phyloP scores from a whole-genome alignment of 495 filamentous ascomycete species.

The Ramalina intermedia region DNA sequence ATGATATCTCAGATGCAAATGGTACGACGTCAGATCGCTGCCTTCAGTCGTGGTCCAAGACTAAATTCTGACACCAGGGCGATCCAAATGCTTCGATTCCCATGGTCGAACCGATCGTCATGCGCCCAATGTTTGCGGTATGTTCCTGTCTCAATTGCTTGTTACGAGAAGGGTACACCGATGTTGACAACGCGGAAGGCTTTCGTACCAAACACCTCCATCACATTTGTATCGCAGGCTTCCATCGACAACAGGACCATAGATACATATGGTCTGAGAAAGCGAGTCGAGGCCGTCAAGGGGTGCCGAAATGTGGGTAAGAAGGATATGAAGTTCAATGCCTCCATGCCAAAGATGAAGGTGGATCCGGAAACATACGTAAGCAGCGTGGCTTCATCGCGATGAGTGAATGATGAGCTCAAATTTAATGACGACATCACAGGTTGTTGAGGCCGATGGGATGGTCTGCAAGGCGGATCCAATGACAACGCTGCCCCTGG shows the following conservation, averaged over 20 bases:
- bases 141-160: slow-evolving; percentile 11
- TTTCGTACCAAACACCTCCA: slow-evolving; percentile 52
- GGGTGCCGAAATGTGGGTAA: slow-evolving; percentile 72
- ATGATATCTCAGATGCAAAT: slow-evolving; percentile 79
- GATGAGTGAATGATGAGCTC: background rate
- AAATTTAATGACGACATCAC: background rate
- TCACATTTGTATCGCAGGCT: slow-evolving; percentile 72
- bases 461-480: slow-evolving; percentile 62
- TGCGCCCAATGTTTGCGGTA: slow-evolving; percentile 76
- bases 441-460: slow-evolving; percentile 77
- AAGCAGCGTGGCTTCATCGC: slow-evolving; percentile 15
- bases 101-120: slow-evolving; percentile 73
- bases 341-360: slow-evolving; percentile 75
- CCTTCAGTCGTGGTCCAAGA: background rate
- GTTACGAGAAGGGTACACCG: background rate
- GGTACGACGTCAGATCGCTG: slow-evolving; percentile 13
- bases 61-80: slow-evolving; percentile 37
- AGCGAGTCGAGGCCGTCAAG: slow-evolving; percentile 68
- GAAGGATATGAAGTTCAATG: slow-evolving; percentile 89
- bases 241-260: slow-evolving; percentile 51
- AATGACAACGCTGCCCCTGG: slow-evolving; percentile 55
- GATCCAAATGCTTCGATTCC: slow-evolving; percentile 92
- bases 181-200: slow-evolving; percentile 21
- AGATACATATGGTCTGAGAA: slow-evolving; percentile 58
- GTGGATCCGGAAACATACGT: slow-evolving; percentile 87